phyloP scores from a whole-genome alignment of 2,329 filamentous ascomycete genomes.

The Juglanconis sp. region DNA sequence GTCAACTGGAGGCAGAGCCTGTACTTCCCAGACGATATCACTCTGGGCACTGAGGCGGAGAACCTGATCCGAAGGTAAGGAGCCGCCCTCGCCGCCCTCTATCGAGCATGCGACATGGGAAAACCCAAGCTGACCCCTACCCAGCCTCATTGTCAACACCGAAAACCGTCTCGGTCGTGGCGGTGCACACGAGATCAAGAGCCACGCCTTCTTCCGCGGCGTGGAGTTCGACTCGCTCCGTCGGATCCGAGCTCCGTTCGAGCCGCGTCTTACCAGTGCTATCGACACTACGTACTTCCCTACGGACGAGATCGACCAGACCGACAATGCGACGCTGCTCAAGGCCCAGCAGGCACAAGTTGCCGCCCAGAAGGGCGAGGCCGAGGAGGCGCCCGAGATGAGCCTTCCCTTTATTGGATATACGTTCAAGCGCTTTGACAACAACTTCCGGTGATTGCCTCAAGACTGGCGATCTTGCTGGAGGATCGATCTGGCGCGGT shows the following conservation, averaged over 20 bases:
- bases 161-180: constrained; percentile 86
- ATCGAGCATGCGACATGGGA: no score
- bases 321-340: constrained; percentile 83
- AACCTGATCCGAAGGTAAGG: constrained; percentile 84
- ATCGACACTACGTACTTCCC: constrained; percentile 98
- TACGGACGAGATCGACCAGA: constrained; percentile 96
- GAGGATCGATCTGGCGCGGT: no score
- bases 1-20: constrained; percentile 96
- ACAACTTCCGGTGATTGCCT: constrained; percentile 56
- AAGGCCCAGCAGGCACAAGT: constrained; percentile 73
- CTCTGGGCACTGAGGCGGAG: constrained; percentile 83
- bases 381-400: constrained; percentile 86
- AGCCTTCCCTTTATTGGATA: constrained; percentile 95
- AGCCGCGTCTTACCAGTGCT: constrained; percentile 87
- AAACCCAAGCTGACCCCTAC: constrained; percentile 4
- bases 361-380: constrained; percentile 29
- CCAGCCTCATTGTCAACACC: constrained; percentile 89
- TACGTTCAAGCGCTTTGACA: constrained; percentile 94
- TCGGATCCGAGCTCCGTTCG: constrained; percentile 90
- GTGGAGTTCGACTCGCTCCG: constrained; percentile 93
- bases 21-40: constrained; percentile 86
- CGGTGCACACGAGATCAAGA: constrained; percentile 88
- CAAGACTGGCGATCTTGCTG: neutral
- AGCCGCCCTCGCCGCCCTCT: neutral
- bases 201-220: constrained; percentile 92